Conservation (phyloP, 1,284 basidiomycete species). For the Polyporus tsugae region DNA sequence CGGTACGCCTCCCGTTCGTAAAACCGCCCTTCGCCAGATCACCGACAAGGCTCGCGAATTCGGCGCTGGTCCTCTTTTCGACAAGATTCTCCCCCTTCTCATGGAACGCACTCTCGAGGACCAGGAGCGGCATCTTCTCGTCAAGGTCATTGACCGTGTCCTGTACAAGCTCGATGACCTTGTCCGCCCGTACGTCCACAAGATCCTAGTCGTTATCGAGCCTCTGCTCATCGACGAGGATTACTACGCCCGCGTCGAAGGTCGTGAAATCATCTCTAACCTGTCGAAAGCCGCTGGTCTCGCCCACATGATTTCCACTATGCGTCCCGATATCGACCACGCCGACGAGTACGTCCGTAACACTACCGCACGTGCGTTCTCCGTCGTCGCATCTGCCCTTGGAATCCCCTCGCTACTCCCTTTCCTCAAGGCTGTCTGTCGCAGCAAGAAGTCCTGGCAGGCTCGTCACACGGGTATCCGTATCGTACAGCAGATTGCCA, state of each 20-base stretch:
- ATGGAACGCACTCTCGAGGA: conserved; percentile 99
- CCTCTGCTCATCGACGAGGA: conserved; percentile 99
- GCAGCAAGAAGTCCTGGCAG: conserved; percentile 99
- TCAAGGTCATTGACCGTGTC: conserved; percentile 99
- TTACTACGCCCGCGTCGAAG: conserved; percentile 99
- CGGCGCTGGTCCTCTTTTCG: conserved; percentile 98
- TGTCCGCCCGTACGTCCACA: conserved; percentile 98
- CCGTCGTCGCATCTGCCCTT: conserved; percentile 97
- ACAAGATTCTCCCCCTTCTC: conserved; percentile 97
- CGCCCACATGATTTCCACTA: conserved; percentile 99
- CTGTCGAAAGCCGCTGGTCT: conserved; percentile 98
- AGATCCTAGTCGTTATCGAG: conserved; percentile 99
- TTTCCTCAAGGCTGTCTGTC: conserved; percentile 98
- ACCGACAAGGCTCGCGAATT: conserved; percentile 99
- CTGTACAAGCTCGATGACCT: conserved; percentile 99
- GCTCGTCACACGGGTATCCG: conserved; percentile 99
- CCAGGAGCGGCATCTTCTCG: conserved; percentile 97
- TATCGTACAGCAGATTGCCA: conserved; percentile 99
- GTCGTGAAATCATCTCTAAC: conserved; percentile 99
- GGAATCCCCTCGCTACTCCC: conserved; percentile 98
- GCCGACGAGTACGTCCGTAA: conserved; percentile 99
- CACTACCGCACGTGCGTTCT: conserved; percentile 98
- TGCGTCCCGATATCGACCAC: conserved; percentile 99
- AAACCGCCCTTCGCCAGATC: conserved; percentile 97
- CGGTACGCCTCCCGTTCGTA: conserved; percentile 97